Evolutionary conservation across 1,139 yeast genomes (phyloP).

Genomic region (Lodderomyces oxycetoniae): DNA sequence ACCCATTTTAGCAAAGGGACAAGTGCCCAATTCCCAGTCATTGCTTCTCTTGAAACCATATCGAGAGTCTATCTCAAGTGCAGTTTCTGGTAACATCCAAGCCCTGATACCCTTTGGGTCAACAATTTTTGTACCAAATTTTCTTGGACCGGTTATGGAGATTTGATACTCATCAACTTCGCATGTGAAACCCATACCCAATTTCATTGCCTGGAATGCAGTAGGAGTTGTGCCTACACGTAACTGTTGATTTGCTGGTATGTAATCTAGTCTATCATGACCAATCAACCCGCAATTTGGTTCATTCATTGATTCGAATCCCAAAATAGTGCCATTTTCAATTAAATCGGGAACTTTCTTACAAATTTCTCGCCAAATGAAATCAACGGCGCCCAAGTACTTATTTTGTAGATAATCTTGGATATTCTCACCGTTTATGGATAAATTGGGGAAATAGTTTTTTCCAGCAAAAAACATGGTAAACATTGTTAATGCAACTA

Average conservation of each 20-base stretch:
- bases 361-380: constrained; percentile 51
- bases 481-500: constrained; percentile 79
- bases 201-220: constrained; percentile 49
- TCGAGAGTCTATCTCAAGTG: constrained; percentile 42
- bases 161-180: constrained; percentile 65
- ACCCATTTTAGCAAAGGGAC: constrained; percentile 75
- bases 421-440: constrained; percentile 65
- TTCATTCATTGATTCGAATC: constrained; percentile 85
- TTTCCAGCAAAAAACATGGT: constrained; percentile 80
- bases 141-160: constrained; percentile 69
- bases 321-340: constrained; percentile 52
- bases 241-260: constrained; percentile 54
- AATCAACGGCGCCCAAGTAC: constrained; percentile 51
- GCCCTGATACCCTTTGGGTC: constrained; percentile 67
- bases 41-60: constrained; percentile 67
- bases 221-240: constrained; percentile 69
- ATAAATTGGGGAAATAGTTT: constrained; percentile 64
- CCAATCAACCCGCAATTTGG: constrained; percentile 71
- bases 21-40: constrained; percentile 66
- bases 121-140: constrained; percentile 48
- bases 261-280: constrained; percentile 37
- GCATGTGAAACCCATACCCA: constrained; percentile 71
- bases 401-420: constrained; percentile 72
- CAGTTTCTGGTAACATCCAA: constrained; percentile 55
- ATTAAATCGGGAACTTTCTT: constrained; percentile 50